Base-by-base conservation (phyloP, 2,329 filamentous ascomycete species). In the Pseudovirgaria hyperparasitica region DNA sequence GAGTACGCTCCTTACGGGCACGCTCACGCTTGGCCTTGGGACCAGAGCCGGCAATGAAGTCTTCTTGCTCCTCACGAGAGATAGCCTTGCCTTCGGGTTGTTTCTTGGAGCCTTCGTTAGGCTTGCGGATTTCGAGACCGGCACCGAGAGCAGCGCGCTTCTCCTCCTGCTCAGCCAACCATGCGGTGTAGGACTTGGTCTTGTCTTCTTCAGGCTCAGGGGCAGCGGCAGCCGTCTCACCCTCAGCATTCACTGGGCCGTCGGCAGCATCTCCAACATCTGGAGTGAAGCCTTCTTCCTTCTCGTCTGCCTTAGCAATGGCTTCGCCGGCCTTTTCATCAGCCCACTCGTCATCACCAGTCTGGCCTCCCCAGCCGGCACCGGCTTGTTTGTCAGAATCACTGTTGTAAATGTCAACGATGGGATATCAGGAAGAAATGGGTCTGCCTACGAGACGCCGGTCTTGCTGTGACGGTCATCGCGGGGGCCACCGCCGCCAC, bases 81-180 rank as follows among this genome's bases (percentile, higher is more conserved):
- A 73, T 45, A 37, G 66, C 60, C 67, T 86, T 92, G 55, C 84
- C 85, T 48, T 70, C 67, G 48, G 80, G 81, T 82, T 86, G 93
- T 72, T 94, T 90, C 73, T 90, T 87, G 68, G 84, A 82, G 50
- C 86, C 86, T 67, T 94, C 86, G 68, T 96, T 94, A 59, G 87
- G 65, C 67, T 85, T 76, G 64, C 90, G 87, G 52, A 84, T 69
- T 49, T 82, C 71, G 47, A 76, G 69, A 43, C 70, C 71, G 39
- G 67, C 58, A 44, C 65, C 68, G 33, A 87, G 71, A 40, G 72
- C 70, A 40, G 72, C 62, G 65, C 84, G 86, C 72, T 86, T 87
- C 58, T 74, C 70, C 32, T 71, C 71, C 52, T 67, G 67, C 55
- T 81, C 73, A 52, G 76, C 81, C 28, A 92, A 72, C 67, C 93